These are phyloP conservation scores for Litchi chinensis DNA, from an alignment of 345 rosid genomes.

Conservation along the genomic window DNA sequence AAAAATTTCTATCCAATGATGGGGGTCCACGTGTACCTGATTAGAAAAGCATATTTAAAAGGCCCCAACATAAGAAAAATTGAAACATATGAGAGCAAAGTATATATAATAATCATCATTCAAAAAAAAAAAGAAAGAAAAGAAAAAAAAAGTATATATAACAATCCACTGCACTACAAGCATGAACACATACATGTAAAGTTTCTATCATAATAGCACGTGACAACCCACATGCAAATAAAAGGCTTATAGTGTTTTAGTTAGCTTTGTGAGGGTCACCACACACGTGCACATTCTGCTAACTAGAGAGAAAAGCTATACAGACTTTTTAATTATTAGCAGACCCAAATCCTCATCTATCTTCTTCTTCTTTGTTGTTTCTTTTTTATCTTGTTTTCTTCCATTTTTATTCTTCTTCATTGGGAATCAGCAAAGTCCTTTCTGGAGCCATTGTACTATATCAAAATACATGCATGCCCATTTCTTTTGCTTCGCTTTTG, in stretches of 20 bases:
- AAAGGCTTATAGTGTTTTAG: neutral
- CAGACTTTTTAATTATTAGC: neutral
- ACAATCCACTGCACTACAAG: neutral
- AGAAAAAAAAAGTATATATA: no score
- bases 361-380: neutral
- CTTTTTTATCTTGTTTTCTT: neutral
- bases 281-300: slow-evolving; percentile 33
- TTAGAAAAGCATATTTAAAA: slow-evolving; percentile 5
- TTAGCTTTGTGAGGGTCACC: slow-evolving; percentile 31
- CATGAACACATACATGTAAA: slow-evolving; percentile 2
- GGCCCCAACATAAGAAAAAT: neutral
- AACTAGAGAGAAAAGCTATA: neutral
- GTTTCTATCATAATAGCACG: slow-evolving; percentile 26
- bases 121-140: no score
- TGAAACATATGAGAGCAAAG: neutral
- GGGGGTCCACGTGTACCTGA: slow-evolving; percentile 23
- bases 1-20: slow-evolving; percentile 17
- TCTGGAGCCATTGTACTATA: no score
- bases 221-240: slow-evolving; percentile 28
- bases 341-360: slow-evolving; percentile 6
- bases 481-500: slow-evolving; percentile 6
- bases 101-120: neutral
- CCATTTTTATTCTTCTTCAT: neutral
- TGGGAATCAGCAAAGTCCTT: neutral
- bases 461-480: neutral